These are phyloP conservation scores for Blastocystis sp. DNA, from an alignment of 352 stramenopile species.

Conservation along the genomic window DNA sequence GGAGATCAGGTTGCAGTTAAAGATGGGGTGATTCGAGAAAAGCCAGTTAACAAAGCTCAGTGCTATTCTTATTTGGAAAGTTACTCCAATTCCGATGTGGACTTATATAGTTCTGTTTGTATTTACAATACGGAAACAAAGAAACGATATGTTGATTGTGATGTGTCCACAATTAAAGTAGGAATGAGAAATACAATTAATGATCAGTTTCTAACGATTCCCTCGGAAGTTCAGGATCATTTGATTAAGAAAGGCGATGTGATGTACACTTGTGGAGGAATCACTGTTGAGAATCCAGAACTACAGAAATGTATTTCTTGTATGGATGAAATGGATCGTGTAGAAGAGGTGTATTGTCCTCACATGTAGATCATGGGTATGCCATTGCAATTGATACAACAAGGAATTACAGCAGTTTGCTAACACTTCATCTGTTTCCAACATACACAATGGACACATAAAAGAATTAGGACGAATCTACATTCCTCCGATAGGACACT, in stretches of 20 bases:
- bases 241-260: slow-evolving; percentile 49
- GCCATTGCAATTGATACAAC: slow-evolving; percentile 9
- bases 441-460: neutral
- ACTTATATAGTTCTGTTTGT: slow-evolving; percentile 28
- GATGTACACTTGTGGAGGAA: slow-evolving; percentile 41
- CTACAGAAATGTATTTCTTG: slow-evolving; percentile 27
- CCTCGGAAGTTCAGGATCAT: slow-evolving; percentile 24
- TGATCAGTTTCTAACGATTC: slow-evolving; percentile 2
- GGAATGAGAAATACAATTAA: neutral
- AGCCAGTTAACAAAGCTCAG: neutral
- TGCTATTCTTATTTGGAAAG: slow-evolving; percentile 34
- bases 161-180: slow-evolving; percentile 35
- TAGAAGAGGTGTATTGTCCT: neutral
- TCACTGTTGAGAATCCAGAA: slow-evolving; percentile 32
- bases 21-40: slow-evolving; percentile 42
- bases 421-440: neutral
- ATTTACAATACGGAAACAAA: slow-evolving; percentile 49
- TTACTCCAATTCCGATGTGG: slow-evolving; percentile 42
- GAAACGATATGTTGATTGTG: slow-evolving; percentile 8
- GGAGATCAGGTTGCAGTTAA: slow-evolving; percentile 50
- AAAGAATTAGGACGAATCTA: slow-evolving; percentile 1
- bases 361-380: slow-evolving; percentile 42
- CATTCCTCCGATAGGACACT: slow-evolving; percentile 13
- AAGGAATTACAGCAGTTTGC: neutral
- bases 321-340: slow-evolving; percentile 33